These are phyloP conservation scores for Pinus albicaulis DNA, from an alignment of 75 land plant species.

Conservation along the genomic window DNA sequence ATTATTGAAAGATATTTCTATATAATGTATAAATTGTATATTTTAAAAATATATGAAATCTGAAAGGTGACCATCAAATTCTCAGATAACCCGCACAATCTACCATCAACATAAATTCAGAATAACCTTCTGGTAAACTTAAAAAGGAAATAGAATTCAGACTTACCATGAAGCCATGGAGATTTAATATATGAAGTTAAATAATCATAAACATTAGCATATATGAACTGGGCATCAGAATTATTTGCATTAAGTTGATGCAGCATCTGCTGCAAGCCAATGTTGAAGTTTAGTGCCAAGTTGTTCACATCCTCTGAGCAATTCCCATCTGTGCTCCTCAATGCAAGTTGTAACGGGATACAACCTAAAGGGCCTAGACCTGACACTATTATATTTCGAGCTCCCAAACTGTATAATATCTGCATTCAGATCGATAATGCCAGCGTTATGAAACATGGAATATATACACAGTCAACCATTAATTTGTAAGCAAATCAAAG, in stretches of 20 bases:
- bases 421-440: neutral
- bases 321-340: conserved; percentile 10
- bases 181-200: neutral
- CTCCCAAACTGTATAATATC: conserved; percentile 22
- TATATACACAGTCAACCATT: no score
- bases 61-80: no score
- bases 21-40: no score
- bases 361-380: conserved; percentile 35
- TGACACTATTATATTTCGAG: conserved; percentile 18
- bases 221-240: conserved; percentile 11
- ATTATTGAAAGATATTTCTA: no score
- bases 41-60: no score
- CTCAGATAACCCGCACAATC: no score
- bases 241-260: conserved; percentile 3
- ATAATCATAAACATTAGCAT: conserved; percentile 16
- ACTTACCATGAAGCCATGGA: conserved; percentile 10
- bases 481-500: no score
- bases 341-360: conserved; percentile 25
- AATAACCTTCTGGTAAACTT: no score
- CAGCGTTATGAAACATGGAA: no score
- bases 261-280: conserved; percentile 2
- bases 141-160: no score
- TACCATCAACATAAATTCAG: no score
- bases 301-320: conserved; percentile 20
- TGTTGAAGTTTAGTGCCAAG: conserved; percentile 18